Evolutionary conservation across 768 basidiomycete genomes (phyloP).

Genomic region (Amanita rimosa): DNA sequence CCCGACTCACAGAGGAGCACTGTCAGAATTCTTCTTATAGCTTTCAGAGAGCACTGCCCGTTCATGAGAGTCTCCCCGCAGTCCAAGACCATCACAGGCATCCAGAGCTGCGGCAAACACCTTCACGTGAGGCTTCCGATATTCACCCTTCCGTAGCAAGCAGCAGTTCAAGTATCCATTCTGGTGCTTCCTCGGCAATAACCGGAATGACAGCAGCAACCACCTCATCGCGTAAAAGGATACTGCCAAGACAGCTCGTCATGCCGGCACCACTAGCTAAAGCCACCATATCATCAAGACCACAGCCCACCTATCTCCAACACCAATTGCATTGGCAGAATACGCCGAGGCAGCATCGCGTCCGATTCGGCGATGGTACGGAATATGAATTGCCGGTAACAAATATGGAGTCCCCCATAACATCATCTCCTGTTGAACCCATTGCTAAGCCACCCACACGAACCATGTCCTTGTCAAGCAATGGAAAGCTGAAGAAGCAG

Average conservation of each 20-base stretch:
- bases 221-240: constrained; percentile 14
- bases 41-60: background rate
- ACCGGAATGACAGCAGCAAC: background rate
- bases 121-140: background rate
- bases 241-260: constrained; percentile 55
- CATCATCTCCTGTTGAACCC: background rate
- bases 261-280: constrained; percentile 60
- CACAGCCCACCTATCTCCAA: background rate
- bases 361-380: constrained; percentile 4
- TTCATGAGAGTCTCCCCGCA: background rate
- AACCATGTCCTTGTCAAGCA: background rate
- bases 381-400: constrained; percentile 4
- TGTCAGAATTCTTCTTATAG: background rate
- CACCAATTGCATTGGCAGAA: background rate
- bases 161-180: constrained; percentile 1
- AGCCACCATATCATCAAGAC: constrained; percentile 3
- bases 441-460: background rate
- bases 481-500: constrained; percentile 3
- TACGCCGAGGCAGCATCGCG: background rate
- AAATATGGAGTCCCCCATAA: background rate
- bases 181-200: background rate
- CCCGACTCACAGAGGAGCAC: background rate
- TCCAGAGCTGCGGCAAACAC: background rate
- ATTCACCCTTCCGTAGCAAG: background rate
- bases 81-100: background rate